Evolutionary conservation across 208 protist species (phyloP).

Genomic region (Acanthamoeba royreba): DNA sequence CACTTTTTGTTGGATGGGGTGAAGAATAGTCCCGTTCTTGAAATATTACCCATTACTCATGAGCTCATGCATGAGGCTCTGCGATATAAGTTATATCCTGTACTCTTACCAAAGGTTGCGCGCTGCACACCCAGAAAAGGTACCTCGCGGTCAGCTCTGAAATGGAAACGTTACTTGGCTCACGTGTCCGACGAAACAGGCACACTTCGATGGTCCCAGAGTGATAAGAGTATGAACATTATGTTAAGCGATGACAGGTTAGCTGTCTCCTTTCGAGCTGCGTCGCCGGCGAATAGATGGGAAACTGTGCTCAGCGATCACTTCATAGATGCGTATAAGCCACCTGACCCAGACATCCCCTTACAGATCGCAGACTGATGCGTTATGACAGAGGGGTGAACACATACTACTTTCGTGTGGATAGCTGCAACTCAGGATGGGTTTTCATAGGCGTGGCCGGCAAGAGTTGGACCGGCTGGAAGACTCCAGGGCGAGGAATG

Average conservation of each 20-base stretch:
- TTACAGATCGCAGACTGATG: neutral
- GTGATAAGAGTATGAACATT: neutral
- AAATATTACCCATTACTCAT: neutral
- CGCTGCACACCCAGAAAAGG: neutral
- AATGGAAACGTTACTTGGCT: neutral
- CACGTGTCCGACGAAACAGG: neutral
- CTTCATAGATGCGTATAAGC: neutral
- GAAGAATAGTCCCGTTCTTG: neutral
- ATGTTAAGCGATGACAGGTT: neutral
- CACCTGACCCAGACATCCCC: neutral
- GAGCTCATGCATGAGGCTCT: neutral
- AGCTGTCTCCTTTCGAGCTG: neutral
- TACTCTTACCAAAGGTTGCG: neutral
- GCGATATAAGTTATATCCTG: neutral
- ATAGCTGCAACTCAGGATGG: neutral
- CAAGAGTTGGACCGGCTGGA: neutral
- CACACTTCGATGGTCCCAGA: neutral
- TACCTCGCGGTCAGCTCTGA: neutral
- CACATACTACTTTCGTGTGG: neutral
- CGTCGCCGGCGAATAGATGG: neutral
- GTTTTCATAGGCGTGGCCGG: neutral
- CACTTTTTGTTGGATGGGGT: neutral
- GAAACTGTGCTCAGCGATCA: neutral
- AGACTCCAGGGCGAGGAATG: neutral
- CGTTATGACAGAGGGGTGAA: neutral